Base-by-base conservation (phyloP, 371 early-diverging fungal species). In the Zancudomyces culisetae region DNA sequence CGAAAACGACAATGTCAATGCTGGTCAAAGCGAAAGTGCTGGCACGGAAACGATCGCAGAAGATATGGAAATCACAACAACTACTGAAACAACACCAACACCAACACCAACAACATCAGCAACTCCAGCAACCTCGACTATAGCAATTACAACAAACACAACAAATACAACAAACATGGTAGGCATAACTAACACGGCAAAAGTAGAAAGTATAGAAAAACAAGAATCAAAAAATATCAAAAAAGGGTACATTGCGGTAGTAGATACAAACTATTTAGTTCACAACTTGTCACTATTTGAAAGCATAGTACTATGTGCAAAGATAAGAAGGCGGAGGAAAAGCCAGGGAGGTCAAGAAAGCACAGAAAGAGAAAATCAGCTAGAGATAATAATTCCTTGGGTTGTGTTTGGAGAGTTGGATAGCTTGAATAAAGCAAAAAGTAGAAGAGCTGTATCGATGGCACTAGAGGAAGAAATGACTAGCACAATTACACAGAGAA, bases 201-300 rank as follows among this genome's bases (percentile, higher is more conserved):
- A 43, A 8, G 19, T 8, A 12, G 4, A 4, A 20, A 43, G 43
- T 12, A 43, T 24, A 21, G 43, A 4, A 21, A 19, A 4, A 20
- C 6, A 19, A 20, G 10, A 12, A 6, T 19, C 4, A 10, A 6
- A 45, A 45, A n/a, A n/a, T n/a, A n/a, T n/a, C n/a, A n/a, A n/a
- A n/a, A n/a, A n/a, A n/a, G 45, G 26, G 21, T 10, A 6, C 6
- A 35, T 40, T 13, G 27, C 30, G 30, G 51, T 51, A 18, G 51
- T 51, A 12, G 51, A 51, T 26, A 51, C 51, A 23, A 51, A 51
- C 29, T 51, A 51, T 30, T 51, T 41, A 8, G 6, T 51, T 23
- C 30, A 4, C 21, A 21, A 20, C 18, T 12, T 42, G n/a, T 21
- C 6, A 40, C 3, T 20, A 21, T 45, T 51, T 26, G 30, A 8